These are phyloP conservation scores for Starmerella vitae DNA, from an alignment of 805 yeast genomes.

Conservation along the genomic window DNA sequence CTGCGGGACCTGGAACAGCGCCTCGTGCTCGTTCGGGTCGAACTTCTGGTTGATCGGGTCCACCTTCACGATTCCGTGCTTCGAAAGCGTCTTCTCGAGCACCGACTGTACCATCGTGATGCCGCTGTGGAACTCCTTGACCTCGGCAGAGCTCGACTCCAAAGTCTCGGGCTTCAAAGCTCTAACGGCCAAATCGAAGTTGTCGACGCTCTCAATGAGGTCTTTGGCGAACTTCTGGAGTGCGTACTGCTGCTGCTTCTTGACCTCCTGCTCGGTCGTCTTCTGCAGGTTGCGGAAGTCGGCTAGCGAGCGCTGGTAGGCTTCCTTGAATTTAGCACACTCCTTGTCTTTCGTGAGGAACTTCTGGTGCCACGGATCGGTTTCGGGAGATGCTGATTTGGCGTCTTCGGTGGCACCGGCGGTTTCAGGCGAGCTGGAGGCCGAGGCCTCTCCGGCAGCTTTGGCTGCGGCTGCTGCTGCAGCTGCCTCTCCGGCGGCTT, in stretches of 20 bases:
- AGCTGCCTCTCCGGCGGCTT: too few species aligned
- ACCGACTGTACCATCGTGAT: slow-evolving; percentile 79
- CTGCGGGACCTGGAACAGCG: slow-evolving; percentile 75
- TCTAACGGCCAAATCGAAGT: slow-evolving; percentile 76
- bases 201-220: slow-evolving; percentile 76
- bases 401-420: slow-evolving; percentile 20
- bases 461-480: slow-evolving; percentile 3
- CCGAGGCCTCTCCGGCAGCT: slow-evolving; percentile 3
- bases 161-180: slow-evolving; percentile 34
- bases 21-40: slow-evolving; percentile 88
- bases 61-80: slow-evolving; percentile 67
- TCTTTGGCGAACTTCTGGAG: slow-evolving; percentile 86
- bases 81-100: slow-evolving; percentile 67
- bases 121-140: slow-evolving; percentile 70
- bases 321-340: slow-evolving; percentile 67
- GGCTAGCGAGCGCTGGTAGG: slow-evolving; percentile 69
- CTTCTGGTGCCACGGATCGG: slow-evolving; percentile 36
- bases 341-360: slow-evolving; percentile 45
- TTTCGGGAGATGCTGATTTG: slow-evolving; percentile 13
- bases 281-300: slow-evolving; percentile 89
- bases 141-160: slow-evolving; percentile 32
- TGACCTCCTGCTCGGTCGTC: slow-evolving; percentile 72
- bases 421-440: slow-evolving; percentile 15
- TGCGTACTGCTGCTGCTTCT: slow-evolving; percentile 81
- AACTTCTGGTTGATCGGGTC: slow-evolving; percentile 75